Evolutionary conservation across 768 basidiomycete species (phyloP).

Genomic region (Trametes sanguinea): DNA sequence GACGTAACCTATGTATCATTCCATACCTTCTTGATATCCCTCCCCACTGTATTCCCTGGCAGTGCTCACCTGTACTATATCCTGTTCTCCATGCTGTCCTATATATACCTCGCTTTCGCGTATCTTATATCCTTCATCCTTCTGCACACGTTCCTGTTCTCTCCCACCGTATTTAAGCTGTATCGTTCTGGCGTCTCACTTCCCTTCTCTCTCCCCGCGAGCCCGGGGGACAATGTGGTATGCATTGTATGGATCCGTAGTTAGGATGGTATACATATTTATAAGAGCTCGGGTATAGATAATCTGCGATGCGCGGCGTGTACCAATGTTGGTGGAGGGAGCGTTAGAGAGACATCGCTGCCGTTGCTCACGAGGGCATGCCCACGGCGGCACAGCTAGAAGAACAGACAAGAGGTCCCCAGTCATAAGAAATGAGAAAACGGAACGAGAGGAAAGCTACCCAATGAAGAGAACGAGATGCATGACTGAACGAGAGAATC

Average conservation of each 20-base stretch:
- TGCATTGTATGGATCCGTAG: constrained; percentile 12
- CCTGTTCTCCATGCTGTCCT: too few species aligned
- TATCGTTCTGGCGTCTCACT: neutral
- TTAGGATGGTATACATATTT: constrained; percentile 23
- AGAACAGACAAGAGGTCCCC: constrained; percentile 13
- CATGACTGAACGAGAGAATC: neutral
- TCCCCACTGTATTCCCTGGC: neutral
- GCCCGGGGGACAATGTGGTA: constrained; percentile 1
- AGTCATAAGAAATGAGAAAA: neutral
- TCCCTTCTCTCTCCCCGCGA: neutral
- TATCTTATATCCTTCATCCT: too few species aligned
- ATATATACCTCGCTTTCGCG: too few species aligned
- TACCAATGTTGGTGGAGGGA: constrained; percentile 2
- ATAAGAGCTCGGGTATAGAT: constrained; percentile 24
- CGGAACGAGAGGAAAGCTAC: constrained; percentile 1
- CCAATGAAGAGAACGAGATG: neutral
- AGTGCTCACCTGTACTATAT: too few species aligned
- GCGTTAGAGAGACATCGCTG: neutral
- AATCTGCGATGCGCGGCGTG: constrained; percentile 12
- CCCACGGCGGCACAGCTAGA: neutral
- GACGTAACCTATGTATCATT: neutral
- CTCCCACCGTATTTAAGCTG: too few species aligned
- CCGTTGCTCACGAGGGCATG: neutral
- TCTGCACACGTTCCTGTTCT: too few species aligned
- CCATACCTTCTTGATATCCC: neutral